Evolutionary conservation across 202 grass and related monocot genomes (phyloP), one percentile per base, ranked within the genome.

Genomic region (Dendrocalamus latiflorus): DNA sequence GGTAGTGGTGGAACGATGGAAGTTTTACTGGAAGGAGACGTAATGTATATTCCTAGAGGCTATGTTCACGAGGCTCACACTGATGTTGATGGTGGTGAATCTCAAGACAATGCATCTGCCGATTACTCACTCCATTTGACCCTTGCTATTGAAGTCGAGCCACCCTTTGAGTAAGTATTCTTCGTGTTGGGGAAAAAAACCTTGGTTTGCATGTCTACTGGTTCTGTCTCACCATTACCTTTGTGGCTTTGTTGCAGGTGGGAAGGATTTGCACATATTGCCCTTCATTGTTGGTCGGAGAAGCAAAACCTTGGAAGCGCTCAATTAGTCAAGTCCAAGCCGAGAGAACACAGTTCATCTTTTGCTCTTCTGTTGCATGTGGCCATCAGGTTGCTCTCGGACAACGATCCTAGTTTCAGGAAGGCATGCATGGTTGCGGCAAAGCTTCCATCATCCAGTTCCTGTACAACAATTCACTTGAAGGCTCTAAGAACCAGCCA

Each of bases 1-100:
- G 84, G 80, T 47, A 66, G 48, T 57, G 78, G 56, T 86, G 43
- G 88, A 88, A 69, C 51, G 26, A 43, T 83, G 75, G 80, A 91
- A 74, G 69, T 91, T 72, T 8, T 95, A 47, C 84, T 81, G 42
- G 61, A 93, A 86, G 95, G 95, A 57, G 92, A 98, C 78, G 83
- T 93, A 49, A 80, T 98, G 80, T 95, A 95, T 78, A 39, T 98
- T 70, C 95, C 95, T 26, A 94, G 95, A 92, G 95, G 92, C 20
- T 91, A 85, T 88, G 74, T 85, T 63, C 95, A 95, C 4, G 92
- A 95, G 73, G 95, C 92, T 85, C 60, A 38, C 73, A 93, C 92
- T 67, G 28, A 76, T 69, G 0, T 83, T 16, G 81, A 28, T 5
- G 58, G 48, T 7, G 41, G 50, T 9, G 78, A 16, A 38, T 68